These are phyloP conservation scores for Bretziella fagacearum DNA, from an alignment of 2,329 filamentous ascomycete genomes.

Conservation along the genomic window DNA sequence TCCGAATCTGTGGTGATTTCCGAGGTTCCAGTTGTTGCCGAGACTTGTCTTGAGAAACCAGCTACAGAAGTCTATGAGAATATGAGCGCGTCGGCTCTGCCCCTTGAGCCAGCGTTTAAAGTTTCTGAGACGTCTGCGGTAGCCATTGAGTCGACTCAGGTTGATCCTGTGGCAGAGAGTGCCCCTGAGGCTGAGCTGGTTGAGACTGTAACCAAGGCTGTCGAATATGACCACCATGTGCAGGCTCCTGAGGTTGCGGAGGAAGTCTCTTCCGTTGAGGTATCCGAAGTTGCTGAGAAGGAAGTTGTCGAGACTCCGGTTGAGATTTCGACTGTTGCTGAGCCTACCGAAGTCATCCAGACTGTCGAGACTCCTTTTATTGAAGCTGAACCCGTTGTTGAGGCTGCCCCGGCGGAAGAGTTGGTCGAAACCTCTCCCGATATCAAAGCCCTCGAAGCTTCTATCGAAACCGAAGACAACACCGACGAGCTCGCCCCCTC, in stretches of 20 bases:
- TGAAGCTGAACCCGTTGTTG: conserved; percentile 1
- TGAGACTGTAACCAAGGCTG: not conserved
- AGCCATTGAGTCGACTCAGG: not conserved
- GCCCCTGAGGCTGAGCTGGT: not conserved
- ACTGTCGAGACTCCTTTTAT: not conserved
- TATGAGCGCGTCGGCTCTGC: conserved; percentile 4
- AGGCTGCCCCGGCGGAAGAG: not conserved
- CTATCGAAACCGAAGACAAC: too few relatives aligned
- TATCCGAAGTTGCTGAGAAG: not conserved
- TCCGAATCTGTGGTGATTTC: not conserved
- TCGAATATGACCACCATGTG: not conserved
- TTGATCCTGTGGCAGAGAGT: not conserved
- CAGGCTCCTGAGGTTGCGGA: conserved; percentile 1
- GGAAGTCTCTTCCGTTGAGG: not conserved
- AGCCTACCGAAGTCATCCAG: not conserved
- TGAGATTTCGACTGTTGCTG: not conserved
- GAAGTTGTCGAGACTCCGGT: not conserved
- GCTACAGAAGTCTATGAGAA: not conserved
- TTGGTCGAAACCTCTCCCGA: not conserved
- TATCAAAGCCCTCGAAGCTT: not conserved
- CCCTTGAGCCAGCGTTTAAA: not conserved
- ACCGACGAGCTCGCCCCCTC: too few relatives aligned
- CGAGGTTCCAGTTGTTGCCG: not conserved
- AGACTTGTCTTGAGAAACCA: not conserved
- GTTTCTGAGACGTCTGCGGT: not conserved